These are phyloP conservation scores for Aspergillus pseudonomiae DNA, from an alignment of 2,329 filamentous ascomycete species.

Conservation along the genomic window DNA sequence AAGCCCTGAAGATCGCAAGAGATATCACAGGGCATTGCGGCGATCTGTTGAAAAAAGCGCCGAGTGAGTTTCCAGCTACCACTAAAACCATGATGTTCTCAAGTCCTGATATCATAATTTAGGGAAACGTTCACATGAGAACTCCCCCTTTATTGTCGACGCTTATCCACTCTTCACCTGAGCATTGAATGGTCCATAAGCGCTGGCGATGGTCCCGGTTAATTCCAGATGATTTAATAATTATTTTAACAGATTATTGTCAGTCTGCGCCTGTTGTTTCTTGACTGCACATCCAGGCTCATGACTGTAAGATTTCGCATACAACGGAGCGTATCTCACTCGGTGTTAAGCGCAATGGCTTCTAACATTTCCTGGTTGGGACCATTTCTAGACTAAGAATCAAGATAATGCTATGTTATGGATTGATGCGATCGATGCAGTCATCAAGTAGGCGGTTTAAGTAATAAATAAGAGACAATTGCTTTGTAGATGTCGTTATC, in stretches of 20 bases:
- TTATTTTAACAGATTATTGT: not conserved
- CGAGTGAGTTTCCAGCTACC: constrained; percentile 28
- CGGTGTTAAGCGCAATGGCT: not conserved
- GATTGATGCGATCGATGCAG: not conserved
- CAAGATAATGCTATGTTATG: not conserved
- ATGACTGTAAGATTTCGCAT: not conserved
- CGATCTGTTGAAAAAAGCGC: constrained; percentile 65
- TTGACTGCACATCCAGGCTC: not conserved
- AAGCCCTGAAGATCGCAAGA: constrained; percentile 73
- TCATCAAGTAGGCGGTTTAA: not conserved
- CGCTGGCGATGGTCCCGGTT: not conserved
- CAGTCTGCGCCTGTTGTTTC: not conserved
- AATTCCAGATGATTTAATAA: not conserved
- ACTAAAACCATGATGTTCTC: not conserved
- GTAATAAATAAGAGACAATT: not conserved
- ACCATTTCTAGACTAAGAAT: not conserved
- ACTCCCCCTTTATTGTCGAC: not conserved
- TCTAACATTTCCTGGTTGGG: not conserved
- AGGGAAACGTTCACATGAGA: constrained; percentile 12
- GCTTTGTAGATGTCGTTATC: not conserved
- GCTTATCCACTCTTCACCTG: not conserved
- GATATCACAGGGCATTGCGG: constrained; percentile 79
- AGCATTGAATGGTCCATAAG: not conserved
- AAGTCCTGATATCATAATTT: not conserved
- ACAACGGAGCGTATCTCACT: not conserved